Base-by-base conservation (phyloP, 176 grass and related monocot genomes). In the Oryza nivara region DNA sequence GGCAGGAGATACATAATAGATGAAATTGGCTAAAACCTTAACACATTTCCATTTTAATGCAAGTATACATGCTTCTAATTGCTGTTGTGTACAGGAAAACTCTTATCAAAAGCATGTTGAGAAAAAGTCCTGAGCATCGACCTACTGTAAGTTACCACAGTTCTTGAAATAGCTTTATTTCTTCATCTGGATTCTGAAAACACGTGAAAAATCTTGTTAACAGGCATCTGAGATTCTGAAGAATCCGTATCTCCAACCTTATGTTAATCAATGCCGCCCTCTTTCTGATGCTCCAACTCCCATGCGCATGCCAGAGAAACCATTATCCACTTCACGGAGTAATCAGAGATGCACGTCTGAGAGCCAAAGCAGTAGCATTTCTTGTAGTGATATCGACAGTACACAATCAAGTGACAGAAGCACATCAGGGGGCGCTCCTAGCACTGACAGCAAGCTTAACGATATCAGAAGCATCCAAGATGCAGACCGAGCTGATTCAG, bases 101-200 rank as follows among this genome's bases (percentile, higher is more conserved):
- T 43, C 86, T 99, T 65, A 92, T 99, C 72, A 99, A 96, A 91
- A 94, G 88, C 78, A 99, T 99, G 93, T 75, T 99, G 71, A 92
- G 97, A 84, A 99, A 99, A 88, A 99, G 83, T 89, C 97, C 97
- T 65, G 97, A 99, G 68, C 93, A 99, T 90, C 86, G 97, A 34
- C 93, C 97, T 49, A 99, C 80, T 79, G 97, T 99, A 94, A 92
- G 89, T 73, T 83, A 83, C 54, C 84, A 64, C 73, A 74, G 48
- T 68, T n/a, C 61, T 75, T 28, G 73, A 68, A 79, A 70, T 83
- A 54, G 12, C 47, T 84, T 49, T 28, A 19, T 80, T 14, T 72
- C 44, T 87, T 65, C 67, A 69, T 69, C 46, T 69, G 14, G 20
- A 86, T 88, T 81, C 34, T 89, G 65, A 83, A 76, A 73, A 26